Percentiles rank a stretch among this genome's conserved stretches.
Conservation (phyloP, 805 yeast genomes). For the Zygoascus bituminiphila region DNA sequence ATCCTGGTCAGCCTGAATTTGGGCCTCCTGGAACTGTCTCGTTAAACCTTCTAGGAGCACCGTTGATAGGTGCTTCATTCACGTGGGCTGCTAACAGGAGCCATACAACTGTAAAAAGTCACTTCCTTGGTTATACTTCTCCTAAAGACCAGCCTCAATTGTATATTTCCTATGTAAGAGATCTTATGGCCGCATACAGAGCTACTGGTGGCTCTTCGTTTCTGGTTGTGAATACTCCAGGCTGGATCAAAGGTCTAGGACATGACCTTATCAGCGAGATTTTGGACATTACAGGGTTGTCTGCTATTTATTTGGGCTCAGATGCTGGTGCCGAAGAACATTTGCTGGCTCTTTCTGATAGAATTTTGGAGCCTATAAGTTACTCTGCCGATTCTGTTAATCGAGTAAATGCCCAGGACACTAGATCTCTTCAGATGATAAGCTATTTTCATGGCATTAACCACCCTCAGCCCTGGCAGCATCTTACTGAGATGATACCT, state of each 20-base stretch:
- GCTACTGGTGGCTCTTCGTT: conserved; percentile 22
- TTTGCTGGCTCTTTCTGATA: not conserved
- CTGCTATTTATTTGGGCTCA: conserved; percentile 48
- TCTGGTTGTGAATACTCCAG: conserved; percentile 71
- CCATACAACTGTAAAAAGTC: conserved; percentile 12
- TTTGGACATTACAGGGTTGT: conserved; percentile 29
- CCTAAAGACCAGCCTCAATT: conserved; percentile 59
- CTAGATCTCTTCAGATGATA: conserved; percentile 21
- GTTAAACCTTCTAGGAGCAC: conserved; percentile 31
- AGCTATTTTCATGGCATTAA: conserved; percentile 22
- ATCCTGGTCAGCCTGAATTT: conserved; percentile 84
- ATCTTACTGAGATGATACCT: conserved; percentile 29
- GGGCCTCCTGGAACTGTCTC: conserved; percentile 67
- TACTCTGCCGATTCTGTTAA: not conserved
- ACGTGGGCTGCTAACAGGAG: conserved; percentile 24
- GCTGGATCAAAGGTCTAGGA: conserved; percentile 89
- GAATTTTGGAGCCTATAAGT: not conserved
- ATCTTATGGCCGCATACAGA: conserved; percentile 26
- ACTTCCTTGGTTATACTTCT: conserved; percentile 48
- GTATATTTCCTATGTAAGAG: conserved; percentile 39
- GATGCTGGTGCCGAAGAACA: conserved; percentile 17
- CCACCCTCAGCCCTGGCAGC: conserved; percentile 18
- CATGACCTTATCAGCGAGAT: conserved; percentile 50
- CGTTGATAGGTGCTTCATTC: conserved; percentile 35
- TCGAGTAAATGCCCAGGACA: conserved; percentile 6